These are phyloP conservation scores for Colletotrichum lindemuthianum DNA, from an alignment of 2,329 filamentous ascomycete genomes.

Conservation along the genomic window DNA sequence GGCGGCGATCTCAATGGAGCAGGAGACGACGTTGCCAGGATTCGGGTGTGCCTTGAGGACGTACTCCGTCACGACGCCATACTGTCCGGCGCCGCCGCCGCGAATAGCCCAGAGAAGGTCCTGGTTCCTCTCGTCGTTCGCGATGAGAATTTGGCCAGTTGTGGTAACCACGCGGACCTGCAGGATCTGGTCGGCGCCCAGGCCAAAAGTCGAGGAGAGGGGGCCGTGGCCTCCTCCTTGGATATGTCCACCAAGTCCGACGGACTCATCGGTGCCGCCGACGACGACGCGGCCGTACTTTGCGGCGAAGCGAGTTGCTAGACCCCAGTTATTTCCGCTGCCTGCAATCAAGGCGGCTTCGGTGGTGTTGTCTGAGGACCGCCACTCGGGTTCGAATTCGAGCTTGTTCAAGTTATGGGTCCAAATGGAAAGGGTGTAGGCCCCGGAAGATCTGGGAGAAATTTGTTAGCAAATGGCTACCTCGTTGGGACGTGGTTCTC, in stretches of 20 bases:
- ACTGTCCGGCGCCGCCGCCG: constrained; percentile 64
- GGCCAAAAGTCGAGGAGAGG: constrained; percentile 55
- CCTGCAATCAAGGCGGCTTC: constrained; percentile 18
- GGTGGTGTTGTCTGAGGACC: constrained; percentile 22
- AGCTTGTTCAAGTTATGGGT: constrained; percentile 34
- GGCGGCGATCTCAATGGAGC: constrained; percentile 5
- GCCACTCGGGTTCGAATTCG: constrained; percentile 17
- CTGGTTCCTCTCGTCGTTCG: constrained; percentile 54
- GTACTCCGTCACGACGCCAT: constrained; percentile 55
- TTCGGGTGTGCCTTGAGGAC: constrained; percentile 18
- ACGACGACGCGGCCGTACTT: constrained; percentile 50
- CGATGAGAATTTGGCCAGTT: constrained; percentile 54
- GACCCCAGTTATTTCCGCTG: constrained; percentile 38
- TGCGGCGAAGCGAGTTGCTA: constrained; percentile 55
- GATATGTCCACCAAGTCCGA: constrained; percentile 69
- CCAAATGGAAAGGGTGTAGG: constrained; percentile 38
- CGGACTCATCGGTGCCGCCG: constrained; percentile 65
- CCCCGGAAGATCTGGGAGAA: constrained; percentile 26
- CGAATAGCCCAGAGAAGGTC: constrained; percentile 68
- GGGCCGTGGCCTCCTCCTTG: constrained; percentile 68
- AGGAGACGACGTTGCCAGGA: constrained; percentile 23
- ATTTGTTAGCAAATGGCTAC: not conserved
- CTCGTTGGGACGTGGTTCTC: not conserved
- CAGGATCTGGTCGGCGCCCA: constrained; percentile 58
- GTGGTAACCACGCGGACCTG: constrained; percentile 57